Percentiles rank a stretch among this genome's conserved stretches.
Evolutionary conservation across 352 stramenopile genomes (phyloP).

Genomic region (Phytophthora macrochlamydospora): DNA sequence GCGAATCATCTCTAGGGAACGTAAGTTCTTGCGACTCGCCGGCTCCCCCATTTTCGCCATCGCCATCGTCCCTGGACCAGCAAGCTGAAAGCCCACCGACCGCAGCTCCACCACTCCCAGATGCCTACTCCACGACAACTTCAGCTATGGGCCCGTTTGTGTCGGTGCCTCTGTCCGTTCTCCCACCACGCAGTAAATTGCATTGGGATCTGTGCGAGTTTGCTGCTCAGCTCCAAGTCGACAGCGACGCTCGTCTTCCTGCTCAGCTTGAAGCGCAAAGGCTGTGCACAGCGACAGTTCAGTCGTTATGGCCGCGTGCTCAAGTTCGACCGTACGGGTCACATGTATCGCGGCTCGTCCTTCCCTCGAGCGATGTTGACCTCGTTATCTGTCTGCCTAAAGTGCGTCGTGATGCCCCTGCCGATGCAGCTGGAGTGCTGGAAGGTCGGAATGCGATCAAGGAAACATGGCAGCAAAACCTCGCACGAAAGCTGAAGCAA

Average conservation of each 20-base stretch:
- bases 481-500: conserved; percentile 94
- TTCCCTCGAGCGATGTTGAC: conserved; percentile 97
- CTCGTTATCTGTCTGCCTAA: conserved; percentile 98
- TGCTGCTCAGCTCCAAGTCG: conserved; percentile 74
- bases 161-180: conserved; percentile 81
- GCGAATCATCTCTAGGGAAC: conserved; percentile 30
- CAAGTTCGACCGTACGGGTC: conserved; percentile 98
- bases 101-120: conserved; percentile 34
- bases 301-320: conserved; percentile 93
- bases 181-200: conserved; percentile 84
- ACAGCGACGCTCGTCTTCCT: conserved; percentile 68
- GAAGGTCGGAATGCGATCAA: conserved; percentile 99
- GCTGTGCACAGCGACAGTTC: conserved; percentile 81
- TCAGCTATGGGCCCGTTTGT: conserved; percentile 80
- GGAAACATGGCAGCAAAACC: conserved; percentile 97
- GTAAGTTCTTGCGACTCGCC: conserved; percentile 35
- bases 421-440: conserved; percentile 94
- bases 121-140: conserved; percentile 50
- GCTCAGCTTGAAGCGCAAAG: conserved; percentile 79
- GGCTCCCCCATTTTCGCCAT: conserved; percentile 38
- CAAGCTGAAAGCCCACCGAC: conserved; percentile 26
- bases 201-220: conserved; percentile 91
- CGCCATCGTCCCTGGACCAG: conserved; percentile 36
- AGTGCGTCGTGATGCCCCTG: conserved; percentile 94
- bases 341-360: conserved; percentile 94